A percentile compares a stretch with the other conserved stretches of the same genome.
phyloP scores from a whole-genome alignment of 225 moss, liverwort and hornwort genomes.

The Bryoerythrophyllum caledonicum region DNA sequence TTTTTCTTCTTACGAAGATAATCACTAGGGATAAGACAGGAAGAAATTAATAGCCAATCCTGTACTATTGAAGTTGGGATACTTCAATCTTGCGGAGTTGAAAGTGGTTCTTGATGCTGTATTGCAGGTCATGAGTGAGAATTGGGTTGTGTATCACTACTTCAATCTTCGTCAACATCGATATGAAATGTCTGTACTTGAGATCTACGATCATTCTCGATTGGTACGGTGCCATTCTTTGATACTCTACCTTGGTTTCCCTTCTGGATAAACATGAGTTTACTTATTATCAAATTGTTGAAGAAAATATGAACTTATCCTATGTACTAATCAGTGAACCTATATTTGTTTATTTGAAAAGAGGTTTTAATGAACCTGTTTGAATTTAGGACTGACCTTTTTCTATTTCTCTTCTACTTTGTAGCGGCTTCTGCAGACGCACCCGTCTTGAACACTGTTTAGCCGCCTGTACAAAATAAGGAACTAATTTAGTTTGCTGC shows the following conservation, averaged over 20 bases:
- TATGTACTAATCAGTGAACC: not conserved
- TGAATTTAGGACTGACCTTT: not conserved
- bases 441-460: not conserved
- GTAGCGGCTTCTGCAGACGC: not conserved
- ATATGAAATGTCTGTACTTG: slow-evolving; percentile 94
- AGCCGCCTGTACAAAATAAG: not conserved
- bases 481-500: slow-evolving; percentile 9
- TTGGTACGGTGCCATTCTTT: slow-evolving; percentile 56
- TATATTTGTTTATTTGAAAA: not conserved
- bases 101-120: slow-evolving; percentile 7
- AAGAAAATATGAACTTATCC: not conserved
- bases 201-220: slow-evolving; percentile 85
- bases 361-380: not conserved
- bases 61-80: slow-evolving; percentile 4
- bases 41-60: not conserved
- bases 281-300: not conserved
- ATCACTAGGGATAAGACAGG: not conserved
- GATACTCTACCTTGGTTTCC: slow-evolving; percentile 17
- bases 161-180: slow-evolving; percentile 92
- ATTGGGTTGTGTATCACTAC: slow-evolving; percentile 97
- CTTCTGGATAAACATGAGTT: not conserved
- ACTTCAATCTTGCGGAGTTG: slow-evolving; percentile 1
- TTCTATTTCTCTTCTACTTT: not conserved
- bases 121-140: slow-evolving; percentile 89
- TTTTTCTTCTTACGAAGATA: not conserved